phyloP scores from a whole-genome alignment of 805 yeast genomes.

The Candida railenensis region DNA sequence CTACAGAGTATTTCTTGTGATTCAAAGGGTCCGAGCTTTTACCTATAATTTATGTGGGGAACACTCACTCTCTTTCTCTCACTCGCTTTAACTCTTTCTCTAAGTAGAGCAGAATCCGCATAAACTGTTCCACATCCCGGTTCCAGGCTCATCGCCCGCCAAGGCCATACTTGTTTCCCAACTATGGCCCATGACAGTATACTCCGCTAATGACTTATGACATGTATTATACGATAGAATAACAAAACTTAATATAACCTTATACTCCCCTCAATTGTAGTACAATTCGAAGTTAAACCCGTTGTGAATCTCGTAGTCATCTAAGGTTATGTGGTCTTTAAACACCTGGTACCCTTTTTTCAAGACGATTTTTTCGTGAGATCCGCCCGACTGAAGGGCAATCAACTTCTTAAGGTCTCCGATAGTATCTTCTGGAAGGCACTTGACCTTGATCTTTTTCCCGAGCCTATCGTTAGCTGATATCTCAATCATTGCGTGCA shows the following conservation, averaged over 20 bases:
- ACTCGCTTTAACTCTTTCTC: no score
- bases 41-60: no score
- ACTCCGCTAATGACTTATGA: background rate
- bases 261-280: slow-evolving; percentile 43
- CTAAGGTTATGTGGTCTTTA: slow-evolving; percentile 87
- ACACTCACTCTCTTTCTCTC: no score
- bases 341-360: slow-evolving; percentile 83
- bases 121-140: background rate
- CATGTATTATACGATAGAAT: background rate
- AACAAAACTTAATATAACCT: background rate
- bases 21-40: no score
- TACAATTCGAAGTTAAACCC: slow-evolving; percentile 86
- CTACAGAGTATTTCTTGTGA: slow-evolving; percentile 53
- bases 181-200: background rate
- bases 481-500: slow-evolving; percentile 36
- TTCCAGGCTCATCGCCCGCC: background rate
- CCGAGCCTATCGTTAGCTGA: slow-evolving; percentile 64
- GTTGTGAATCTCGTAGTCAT: slow-evolving; percentile 93
- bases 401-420: slow-evolving; percentile 88
- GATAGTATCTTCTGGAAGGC: slow-evolving; percentile 78
- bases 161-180: no score
- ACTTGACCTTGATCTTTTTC: slow-evolving; percentile 83
- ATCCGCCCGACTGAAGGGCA: slow-evolving; percentile 79
- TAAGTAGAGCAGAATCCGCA: no score
- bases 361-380: slow-evolving; percentile 61